Base-by-base conservation (phyloP, 2,329 filamentous ascomycete genomes). In the Balansia obtecta region DNA sequence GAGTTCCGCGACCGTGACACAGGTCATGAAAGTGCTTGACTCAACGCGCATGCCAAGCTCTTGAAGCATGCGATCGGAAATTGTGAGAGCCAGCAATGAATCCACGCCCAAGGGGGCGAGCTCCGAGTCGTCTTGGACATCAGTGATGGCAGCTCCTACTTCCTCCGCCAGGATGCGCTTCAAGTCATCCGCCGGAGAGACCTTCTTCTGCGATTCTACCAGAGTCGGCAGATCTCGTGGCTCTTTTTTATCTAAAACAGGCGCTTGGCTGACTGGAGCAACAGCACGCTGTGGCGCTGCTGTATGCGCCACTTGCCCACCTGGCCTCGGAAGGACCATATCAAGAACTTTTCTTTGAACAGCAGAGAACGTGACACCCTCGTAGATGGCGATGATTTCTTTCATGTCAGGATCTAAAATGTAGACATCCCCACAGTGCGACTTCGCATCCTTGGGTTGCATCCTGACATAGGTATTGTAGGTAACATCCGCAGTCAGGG, bases 71-170 rank as follows among this genome's bases (percentile, higher is more conserved):
- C 73, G 69, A 32, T 73, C 75, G 45, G 69, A 70, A 40, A 81
- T 74, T 9, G 75, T 77, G 44, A 82, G 63, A 6, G 74, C 70
- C 73, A 81, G 77, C 38, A 82, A 66, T 2, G 77, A 81, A 60
- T 82, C 77, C 15, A 79, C 73, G 38, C 77, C 77, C 11, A 80
- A 33, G 13, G 30, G 32, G 9, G 41, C 48, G 32, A 56, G 45
- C 32, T 48, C 8, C 12, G 32, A 38, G 13, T 39, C 33, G 37
- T 33, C 44, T 13, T 48, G 30, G 22, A 54, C 39, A 11, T 53
- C 52, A 1, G 32, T 27, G 16, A 49, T 18, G 0, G 52, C 13
- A 3, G 42, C 48, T 3, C 54, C 54, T 12, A 50, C 48, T 37
- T 56, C 52, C 18, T 54, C 53, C 16, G 54, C 49, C 30, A 56